Base-by-base conservation (phyloP, 2,329 filamentous ascomycete genomes). In the Alternaria tenuissima region DNA sequence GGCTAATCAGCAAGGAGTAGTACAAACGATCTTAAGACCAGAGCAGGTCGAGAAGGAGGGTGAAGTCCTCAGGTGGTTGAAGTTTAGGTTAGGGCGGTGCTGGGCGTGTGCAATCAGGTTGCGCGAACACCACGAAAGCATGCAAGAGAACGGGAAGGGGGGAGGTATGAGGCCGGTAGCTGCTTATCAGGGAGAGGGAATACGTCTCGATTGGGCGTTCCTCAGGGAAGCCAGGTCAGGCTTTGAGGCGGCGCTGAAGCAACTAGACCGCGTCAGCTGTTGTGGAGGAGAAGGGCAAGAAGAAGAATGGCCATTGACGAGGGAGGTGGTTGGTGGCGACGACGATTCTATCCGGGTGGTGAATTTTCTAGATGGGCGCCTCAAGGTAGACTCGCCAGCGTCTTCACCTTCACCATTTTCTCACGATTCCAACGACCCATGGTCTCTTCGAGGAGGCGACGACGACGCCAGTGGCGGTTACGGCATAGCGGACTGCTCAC, bases 81-180 rank as follows among this genome's bases (percentile, higher is more conserved):
- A 12, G 18, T 58, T 61, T 39, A 64, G 32, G 7, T 52, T 58
- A n/a, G 34, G 59, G 42, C 59, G 52, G 16, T 67, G 62, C 30
- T 22, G 12, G 18, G 9, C n/a, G n/a, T 66, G 62, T 47, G 57
- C 59, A 28, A 30, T 9, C 6, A 48, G 55, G 12, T 41, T 55
- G 30, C 52, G 44, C 26, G 41, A 52, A 43, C 6, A 44, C 5
- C 24, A 28, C 7, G 22, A 43, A n/a, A 41, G 36, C 14, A 22
- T 44, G 32, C 61, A 36, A 52, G n/a, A 20, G 20, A n/a, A 38
- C 14, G 14, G 32, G 12, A 39, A 36, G 47, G 32, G 41, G 30
- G 42, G 26, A 18, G 24, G 14, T 18, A 28, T 39, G 12, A 54
- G 38, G 18, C 41, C 51, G 26, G 24, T 46, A 12, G 34, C 42